Base-by-base conservation (phyloP, 257 asterid species). In the Knoxia roxburghii region DNA sequence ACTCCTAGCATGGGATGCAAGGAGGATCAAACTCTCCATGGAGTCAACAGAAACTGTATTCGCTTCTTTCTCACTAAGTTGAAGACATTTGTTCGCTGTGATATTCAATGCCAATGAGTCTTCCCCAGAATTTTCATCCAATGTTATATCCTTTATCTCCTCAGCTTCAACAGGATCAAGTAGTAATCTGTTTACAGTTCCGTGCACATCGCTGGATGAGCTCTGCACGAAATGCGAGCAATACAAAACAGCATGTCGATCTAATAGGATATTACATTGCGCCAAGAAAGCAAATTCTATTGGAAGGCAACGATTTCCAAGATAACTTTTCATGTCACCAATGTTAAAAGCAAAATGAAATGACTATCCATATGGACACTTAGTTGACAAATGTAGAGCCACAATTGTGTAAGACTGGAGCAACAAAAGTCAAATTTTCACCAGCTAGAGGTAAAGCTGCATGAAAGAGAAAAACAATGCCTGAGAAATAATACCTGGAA, bases 131-230 rank as follows among this genome's bases (percentile, higher is more conserved):
- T 49, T 81, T 58, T 69, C 69, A 70, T 79, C 91, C 2, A 76
- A 76, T 29, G 86, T 82, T 60, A 89, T 80, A 35, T 81, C 80
- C 89, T 85, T 87, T 73, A 88, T 83, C 71, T 88, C 92, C 79
- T 86, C 95, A 0, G 55, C 62, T 32, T 78, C 84, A 24, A 71
- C 68, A 57, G 73, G 65, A 52, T 74, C 65, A 18, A 24, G 40
- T 61, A 30, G 27, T 29, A 75, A 75, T 51, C 61, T 54, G 69
- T 72, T 77, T 5, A 69, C 68, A 54, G 67, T 69, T 69, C 45
- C 73, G 54, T 17, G 52, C 61, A 69, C 77, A 76, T 64, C 71
- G 27, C 64, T 70, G 54, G 67, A 77, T 26, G 88, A 74, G 43
- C 62, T 70, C 84, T 80, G 69, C 72, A 72, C 21, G 26, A 61